These are phyloP conservation scores for Antrodiella citrinella DNA, from an alignment of 768 basidiomycete genomes.

Conservation along the genomic window DNA sequence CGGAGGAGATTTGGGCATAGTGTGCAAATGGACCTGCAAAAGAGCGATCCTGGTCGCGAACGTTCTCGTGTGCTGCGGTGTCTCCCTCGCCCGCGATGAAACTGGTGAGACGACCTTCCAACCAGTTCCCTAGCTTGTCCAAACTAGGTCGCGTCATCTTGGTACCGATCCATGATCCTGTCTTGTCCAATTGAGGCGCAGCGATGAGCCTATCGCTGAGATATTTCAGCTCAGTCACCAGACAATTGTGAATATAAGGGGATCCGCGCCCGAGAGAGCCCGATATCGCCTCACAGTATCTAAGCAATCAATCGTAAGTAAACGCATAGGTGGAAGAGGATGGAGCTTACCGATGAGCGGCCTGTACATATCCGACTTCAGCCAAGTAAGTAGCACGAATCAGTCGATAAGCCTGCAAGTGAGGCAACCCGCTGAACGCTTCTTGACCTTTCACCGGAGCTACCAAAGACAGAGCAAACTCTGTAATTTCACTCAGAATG, in stretches of 20 bases:
- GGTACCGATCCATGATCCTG: slow-evolving; percentile 78
- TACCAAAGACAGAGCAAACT: slow-evolving; percentile 82
- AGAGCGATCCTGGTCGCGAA: slow-evolving; percentile 31
- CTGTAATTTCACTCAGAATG: slow-evolving; percentile 83
- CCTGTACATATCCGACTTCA: slow-evolving; percentile 72
- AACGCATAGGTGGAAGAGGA: neutral
- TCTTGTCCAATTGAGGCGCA: slow-evolving; percentile 65
- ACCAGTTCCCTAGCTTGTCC: slow-evolving; percentile 85
- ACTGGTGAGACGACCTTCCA: slow-evolving; percentile 88
- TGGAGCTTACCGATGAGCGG: slow-evolving; percentile 59
- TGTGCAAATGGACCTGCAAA: slow-evolving; percentile 83
- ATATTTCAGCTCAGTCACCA: slow-evolving; percentile 69
- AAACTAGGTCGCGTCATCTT: slow-evolving; percentile 87
- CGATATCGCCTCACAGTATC: slow-evolving; percentile 90
- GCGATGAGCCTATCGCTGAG: slow-evolving; percentile 74
- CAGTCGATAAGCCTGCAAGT: slow-evolving; percentile 84
- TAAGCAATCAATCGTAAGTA: slow-evolving; percentile 22
- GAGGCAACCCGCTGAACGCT: slow-evolving; percentile 69
- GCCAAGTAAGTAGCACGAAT: slow-evolving; percentile 68
- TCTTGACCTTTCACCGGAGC: slow-evolving; percentile 79
- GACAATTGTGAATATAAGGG: slow-evolving; percentile 54
- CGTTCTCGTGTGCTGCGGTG: slow-evolving; percentile 27
- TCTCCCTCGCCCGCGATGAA: slow-evolving; percentile 92
- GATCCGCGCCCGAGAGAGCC: slow-evolving; percentile 54
- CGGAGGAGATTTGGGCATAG: slow-evolving; percentile 86